Base-by-base conservation (phyloP, 768 basidiomycete species). In the Hortiboletus campestris region DNA sequence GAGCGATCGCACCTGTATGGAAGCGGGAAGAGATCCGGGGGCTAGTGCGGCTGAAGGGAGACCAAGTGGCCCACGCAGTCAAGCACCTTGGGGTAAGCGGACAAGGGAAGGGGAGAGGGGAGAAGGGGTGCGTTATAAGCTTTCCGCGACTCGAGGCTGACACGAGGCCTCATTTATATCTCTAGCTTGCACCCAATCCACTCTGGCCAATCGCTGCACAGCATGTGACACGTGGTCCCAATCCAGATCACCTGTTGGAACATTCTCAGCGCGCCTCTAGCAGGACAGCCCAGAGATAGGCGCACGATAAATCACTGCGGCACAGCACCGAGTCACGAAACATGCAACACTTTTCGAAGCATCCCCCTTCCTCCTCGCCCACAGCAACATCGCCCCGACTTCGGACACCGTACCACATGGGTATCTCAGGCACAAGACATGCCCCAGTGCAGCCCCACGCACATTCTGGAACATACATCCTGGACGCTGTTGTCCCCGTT, bases 51-150 rank as follows among this genome's bases (percentile, higher is more conserved):
- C 46, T 38, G 56, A 39, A 46, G 57, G 36, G 50, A 20, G 64
- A 58, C 68, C 68, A 59, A n/a, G 60, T 57, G 51, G 58, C 60
- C 65, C 57, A 62, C 56, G 62, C 63, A 67, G 61, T 68, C 56
- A 29, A 63, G 55, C 57, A 56, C 57, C 55, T 43, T 46, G 46
- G 59, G 45, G 53, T 46, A 54, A 19, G 58, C 57, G 63, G 60
- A 61, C 49, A 45, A 61, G 51, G 40, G 56, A 6, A 19, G 43
- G 43, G 28, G 20, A 28, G 14, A 32, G 36, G 46, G 6, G 8
- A 29, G 49, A 22, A 28, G 43, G 52, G 42, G 59, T 42, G 51
- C 45, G 53, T 28, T 65, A 60, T 68, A 65, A 56, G 54, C 42
- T 19, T 6, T 22, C 64, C 68, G 66, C 59, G n/a, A n/a, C n/a